Percentiles rank a stretch among this genome's conserved stretches.
These are phyloP conservation scores for Colletotrichum echinochloae DNA, from an alignment of 2,329 filamentous ascomycete species.

Conservation along the genomic window DNA sequence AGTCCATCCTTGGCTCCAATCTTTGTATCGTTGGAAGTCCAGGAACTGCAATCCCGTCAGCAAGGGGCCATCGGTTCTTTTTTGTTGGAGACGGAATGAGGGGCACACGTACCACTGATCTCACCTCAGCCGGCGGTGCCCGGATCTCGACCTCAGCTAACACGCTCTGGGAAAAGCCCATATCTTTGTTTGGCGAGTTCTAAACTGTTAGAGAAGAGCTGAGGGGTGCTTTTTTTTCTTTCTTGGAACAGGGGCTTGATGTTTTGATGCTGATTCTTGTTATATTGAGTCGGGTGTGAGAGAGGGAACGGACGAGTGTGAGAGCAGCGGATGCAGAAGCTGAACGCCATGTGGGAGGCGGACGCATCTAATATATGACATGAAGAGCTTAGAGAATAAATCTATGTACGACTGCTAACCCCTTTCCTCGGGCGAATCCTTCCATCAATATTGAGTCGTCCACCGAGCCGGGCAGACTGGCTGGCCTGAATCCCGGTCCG, in stretches of 20 bases:
- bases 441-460: not conserved
- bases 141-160: slow-evolving; percentile 10
- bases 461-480: not conserved
- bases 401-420: not conserved
- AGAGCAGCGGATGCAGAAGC: not conserved
- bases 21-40: slow-evolving; percentile 12
- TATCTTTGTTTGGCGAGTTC: not conserved
- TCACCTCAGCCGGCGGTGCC: slow-evolving; percentile 12
- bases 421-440: not conserved
- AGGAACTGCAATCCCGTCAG: slow-evolving; percentile 9
- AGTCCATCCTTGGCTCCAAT: slow-evolving; percentile 11
- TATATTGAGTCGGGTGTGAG: not conserved
- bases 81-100: no score
- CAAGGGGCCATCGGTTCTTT: not conserved
- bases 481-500: not conserved
- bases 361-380: not conserved
- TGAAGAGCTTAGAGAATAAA: no score
- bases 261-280: not conserved
- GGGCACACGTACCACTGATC: slow-evolving; percentile 6
- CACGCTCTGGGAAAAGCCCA: not conserved
- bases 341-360: not conserved
- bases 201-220: not conserved
- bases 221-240: not conserved
- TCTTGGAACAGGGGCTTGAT: no score
- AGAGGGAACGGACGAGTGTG: not conserved